These are phyloP conservation scores for Ceraceosorus bombacis DNA, from an alignment of 1,284 basidiomycete genomes.

Conservation along the genomic window DNA sequence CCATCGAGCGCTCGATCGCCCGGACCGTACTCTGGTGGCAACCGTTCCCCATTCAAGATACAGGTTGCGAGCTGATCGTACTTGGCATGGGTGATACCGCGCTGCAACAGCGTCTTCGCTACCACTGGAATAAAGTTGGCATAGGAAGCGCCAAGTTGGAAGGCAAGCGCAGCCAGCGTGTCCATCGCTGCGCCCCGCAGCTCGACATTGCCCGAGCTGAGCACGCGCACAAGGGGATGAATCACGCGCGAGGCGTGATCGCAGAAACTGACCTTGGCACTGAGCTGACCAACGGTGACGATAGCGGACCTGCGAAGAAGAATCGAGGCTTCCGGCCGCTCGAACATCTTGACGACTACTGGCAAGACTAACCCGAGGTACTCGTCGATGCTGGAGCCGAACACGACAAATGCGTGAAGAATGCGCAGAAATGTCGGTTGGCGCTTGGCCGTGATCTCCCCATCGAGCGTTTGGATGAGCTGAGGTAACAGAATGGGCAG, in stretches of 20 bases:
- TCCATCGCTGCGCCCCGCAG: conserved; percentile 83
- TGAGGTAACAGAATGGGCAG: conserved; percentile 85
- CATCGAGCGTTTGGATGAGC: conserved; percentile 69
- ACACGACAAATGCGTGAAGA: conserved; percentile 83
- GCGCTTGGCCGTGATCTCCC: conserved; percentile 43
- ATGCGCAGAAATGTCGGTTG: conserved; percentile 73
- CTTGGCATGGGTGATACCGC: conserved; percentile 71
- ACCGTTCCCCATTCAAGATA: conserved; percentile 80
- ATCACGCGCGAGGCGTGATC: conserved; percentile 96
- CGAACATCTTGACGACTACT: conserved; percentile 84
- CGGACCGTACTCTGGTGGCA: conserved; percentile 59
- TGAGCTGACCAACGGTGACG: conserved; percentile 81
- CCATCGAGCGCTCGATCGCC: conserved; percentile 26
- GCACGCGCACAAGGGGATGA: conserved; percentile 83
- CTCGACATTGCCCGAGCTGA: conserved; percentile 61
- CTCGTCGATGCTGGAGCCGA: conserved; percentile 94
- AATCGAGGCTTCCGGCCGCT: conserved; percentile 68
- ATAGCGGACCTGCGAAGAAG: conserved; percentile 79
- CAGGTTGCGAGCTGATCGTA: conserved; percentile 85
- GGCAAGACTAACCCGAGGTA: conserved; percentile 95
- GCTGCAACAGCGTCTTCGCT: conserved; percentile 75
- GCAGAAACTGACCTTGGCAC: conserved; percentile 92
- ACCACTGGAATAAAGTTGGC: conserved; percentile 96
- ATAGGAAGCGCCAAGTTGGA: conserved; percentile 91
- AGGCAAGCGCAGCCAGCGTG: conserved; percentile 79